These are phyloP conservation scores for Mycena galericulata DNA, from an alignment of 768 basidiomycete genomes.

Conservation along the genomic window DNA sequence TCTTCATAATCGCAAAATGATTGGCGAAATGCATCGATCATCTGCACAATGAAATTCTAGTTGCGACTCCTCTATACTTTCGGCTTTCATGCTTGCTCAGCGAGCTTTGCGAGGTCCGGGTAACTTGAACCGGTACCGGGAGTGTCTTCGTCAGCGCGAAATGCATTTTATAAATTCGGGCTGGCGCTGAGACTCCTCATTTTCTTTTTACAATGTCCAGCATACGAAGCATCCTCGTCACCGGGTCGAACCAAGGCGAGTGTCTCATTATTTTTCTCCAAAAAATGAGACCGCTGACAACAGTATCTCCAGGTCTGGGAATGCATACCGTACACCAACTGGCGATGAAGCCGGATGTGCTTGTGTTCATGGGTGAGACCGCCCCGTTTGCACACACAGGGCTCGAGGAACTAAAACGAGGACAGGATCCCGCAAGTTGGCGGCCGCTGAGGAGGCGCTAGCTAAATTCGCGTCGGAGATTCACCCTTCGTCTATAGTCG, in stretches of 20 bases:
- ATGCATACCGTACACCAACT: slow-evolving; percentile 24
- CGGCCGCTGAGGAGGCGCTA: slow-evolving; percentile 12
- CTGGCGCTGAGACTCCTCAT: too few relatives aligned
- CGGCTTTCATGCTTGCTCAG: too few relatives aligned
- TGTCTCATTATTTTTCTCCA: background rate
- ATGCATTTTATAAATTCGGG: too few relatives aligned
- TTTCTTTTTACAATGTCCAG: slow-evolving; percentile 1
- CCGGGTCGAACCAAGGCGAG: slow-evolving; percentile 19
- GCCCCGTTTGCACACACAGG: too few relatives aligned
- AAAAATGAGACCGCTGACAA: background rate
- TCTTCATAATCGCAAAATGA: too few relatives aligned
- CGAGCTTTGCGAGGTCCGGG: too few relatives aligned
- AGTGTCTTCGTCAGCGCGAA: too few relatives aligned
- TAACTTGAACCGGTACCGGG: too few relatives aligned
- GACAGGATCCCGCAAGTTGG: slow-evolving; percentile 18
- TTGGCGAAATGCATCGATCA: too few relatives aligned
- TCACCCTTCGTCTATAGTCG: slow-evolving; percentile 19
- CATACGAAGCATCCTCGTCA: slow-evolving; percentile 22
- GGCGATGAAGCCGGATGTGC: background rate
- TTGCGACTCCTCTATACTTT: too few relatives aligned
- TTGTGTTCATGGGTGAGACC: slow-evolving; percentile 27
- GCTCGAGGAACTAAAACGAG: background rate
- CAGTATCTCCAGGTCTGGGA: background rate
- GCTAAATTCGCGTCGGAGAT: slow-evolving; percentile 20
- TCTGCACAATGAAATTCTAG: too few relatives aligned